phyloP scores from a whole-genome alignment of 768 basidiomycete genomes.

The Tubosaeta brunneosetosa region DNA sequence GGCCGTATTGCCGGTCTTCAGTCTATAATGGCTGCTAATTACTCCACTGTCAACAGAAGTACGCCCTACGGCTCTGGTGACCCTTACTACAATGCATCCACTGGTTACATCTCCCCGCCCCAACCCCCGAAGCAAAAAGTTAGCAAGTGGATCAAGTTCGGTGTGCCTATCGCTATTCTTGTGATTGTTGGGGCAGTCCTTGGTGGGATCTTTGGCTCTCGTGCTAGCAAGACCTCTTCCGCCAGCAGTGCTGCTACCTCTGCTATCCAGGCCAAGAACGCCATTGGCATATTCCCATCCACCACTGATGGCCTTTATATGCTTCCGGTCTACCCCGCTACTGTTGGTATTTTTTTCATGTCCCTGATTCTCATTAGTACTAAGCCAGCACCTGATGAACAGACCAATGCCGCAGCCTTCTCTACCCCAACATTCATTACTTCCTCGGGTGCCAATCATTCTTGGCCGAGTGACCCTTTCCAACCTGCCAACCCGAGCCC shows the following conservation, averaged over 20 bases:
- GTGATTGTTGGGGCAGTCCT: slow-evolving; percentile 65
- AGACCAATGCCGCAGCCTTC: slow-evolving; percentile 77
- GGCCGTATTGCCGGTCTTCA: slow-evolving; percentile 14
- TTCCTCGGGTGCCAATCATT: slow-evolving; percentile 43
- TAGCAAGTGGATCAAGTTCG: slow-evolving; percentile 75
- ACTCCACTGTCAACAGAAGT: slow-evolving; percentile 31
- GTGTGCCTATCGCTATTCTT: slow-evolving; percentile 59
- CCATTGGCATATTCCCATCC: slow-evolving; percentile 66
- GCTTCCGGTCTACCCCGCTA: slow-evolving; percentile 84
- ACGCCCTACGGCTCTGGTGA: slow-evolving; percentile 58
- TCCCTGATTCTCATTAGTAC: neutral
- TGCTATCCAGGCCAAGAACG: slow-evolving; percentile 53
- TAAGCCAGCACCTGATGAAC: neutral
- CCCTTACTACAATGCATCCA: slow-evolving; percentile 65
- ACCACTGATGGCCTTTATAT: slow-evolving; percentile 75
- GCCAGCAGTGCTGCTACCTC: slow-evolving; percentile 41
- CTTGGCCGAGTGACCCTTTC: slow-evolving; percentile 83
- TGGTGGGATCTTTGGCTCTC: slow-evolving; percentile 77
- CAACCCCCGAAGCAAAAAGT: slow-evolving; percentile 44
- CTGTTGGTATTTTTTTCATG: slow-evolving; percentile 52
- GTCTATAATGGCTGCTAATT: slow-evolving; percentile 37
- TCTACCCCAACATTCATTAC: slow-evolving; percentile 66
- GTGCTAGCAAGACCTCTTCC: slow-evolving; percentile 39
- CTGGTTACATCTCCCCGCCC: slow-evolving; percentile 60
- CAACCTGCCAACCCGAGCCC: slow-evolving; percentile 57